Conservation (phyloP, 2,329 filamentous ascomycete species). For the Colletotrichum brevisporum region DNA sequence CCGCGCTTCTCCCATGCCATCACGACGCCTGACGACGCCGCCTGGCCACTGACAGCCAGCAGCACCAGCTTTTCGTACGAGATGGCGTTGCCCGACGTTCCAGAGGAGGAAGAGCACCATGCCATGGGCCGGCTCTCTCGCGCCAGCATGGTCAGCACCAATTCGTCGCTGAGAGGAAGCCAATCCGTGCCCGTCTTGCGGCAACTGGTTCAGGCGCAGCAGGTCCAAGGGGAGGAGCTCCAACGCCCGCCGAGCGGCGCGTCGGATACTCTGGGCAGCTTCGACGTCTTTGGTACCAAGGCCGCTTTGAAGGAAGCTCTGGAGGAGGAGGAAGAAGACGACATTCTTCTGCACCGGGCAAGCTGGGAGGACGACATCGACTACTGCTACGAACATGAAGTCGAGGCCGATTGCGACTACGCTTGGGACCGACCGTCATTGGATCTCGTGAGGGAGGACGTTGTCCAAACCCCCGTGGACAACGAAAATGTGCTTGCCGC, state of each 20-base stretch:
- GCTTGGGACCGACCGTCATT: conserved; percentile 73
- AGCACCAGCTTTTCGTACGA: conserved; percentile 55
- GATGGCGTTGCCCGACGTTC: conserved; percentile 68
- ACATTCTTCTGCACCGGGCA: conserved; percentile 53
- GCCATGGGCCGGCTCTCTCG: conserved; percentile 55
- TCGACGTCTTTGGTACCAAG: conserved; percentile 57
- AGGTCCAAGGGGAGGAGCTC: conserved; percentile 43
- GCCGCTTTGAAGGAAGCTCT: conserved; percentile 48
- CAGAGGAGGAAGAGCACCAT: conserved; percentile 72
- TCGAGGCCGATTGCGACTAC: conserved; percentile 76
- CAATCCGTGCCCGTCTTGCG: conserved; percentile 69
- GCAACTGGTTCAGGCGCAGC: conserved; percentile 56
- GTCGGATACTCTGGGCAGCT: conserved; percentile 66
- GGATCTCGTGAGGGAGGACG: conserved; percentile 57
- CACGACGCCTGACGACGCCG: conserved; percentile 57
- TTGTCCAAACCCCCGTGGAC: conserved; percentile 45
- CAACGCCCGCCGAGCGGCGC: conserved; percentile 60
- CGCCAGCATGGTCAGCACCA: conserved; percentile 62
- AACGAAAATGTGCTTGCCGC: conserved; percentile 25
- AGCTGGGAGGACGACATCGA: conserved; percentile 80
- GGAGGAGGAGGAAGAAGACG: conserved; percentile 46
- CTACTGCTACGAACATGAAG: conserved; percentile 79
- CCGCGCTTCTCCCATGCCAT: conserved; percentile 56
- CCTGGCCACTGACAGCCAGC: conserved; percentile 60
- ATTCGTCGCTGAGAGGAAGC: conserved; percentile 67